Evolutionary conservation across 2,329 filamentous ascomycete genomes (phyloP).

Genomic region (Thermothelomyces thermophilus): DNA sequence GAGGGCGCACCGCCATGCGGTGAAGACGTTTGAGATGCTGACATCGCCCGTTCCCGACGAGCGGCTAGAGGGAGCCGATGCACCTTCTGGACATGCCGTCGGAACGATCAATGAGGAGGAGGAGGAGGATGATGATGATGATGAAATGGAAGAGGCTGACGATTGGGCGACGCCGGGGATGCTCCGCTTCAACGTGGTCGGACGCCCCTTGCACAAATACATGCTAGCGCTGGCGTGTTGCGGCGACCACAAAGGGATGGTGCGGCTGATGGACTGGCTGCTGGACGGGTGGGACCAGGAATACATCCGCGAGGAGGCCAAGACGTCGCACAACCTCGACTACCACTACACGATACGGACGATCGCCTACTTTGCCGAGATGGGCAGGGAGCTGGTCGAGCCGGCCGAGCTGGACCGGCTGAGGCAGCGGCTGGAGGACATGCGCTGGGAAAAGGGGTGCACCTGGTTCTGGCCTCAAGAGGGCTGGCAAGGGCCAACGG

Average conservation of each 20-base stretch:
- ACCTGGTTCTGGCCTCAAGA: constrained; percentile 20
- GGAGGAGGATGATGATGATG: not conserved
- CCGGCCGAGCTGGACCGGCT: constrained; percentile 29
- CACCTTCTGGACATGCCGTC: not conserved
- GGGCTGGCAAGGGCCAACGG: not conserved
- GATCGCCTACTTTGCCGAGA: constrained; percentile 38
- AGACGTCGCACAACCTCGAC: constrained; percentile 32
- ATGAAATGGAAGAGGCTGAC: not conserved
- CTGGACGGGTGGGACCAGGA: constrained; percentile 38
- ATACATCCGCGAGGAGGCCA: constrained; percentile 31
- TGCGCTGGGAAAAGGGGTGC: constrained; percentile 12
- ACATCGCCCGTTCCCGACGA: constrained; percentile 22
- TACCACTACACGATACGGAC: constrained; percentile 28
- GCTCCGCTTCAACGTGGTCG: constrained; percentile 39
- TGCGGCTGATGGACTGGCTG: constrained; percentile 54
- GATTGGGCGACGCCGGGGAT: not conserved
- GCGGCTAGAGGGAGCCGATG: constrained; percentile 20
- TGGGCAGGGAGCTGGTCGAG: constrained; percentile 39
- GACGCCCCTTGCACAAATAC: constrained; percentile 49
- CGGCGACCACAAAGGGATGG: constrained; percentile 54
- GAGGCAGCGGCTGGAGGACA: constrained; percentile 22
- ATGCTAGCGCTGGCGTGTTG: constrained; percentile 56
- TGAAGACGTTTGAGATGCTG: constrained; percentile 22
- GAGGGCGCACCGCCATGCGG: constrained; percentile 6
- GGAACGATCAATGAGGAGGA: not conserved